phyloP scores from a whole-genome alignment of 306 rosid species.

The Dryas octopetala region DNA sequence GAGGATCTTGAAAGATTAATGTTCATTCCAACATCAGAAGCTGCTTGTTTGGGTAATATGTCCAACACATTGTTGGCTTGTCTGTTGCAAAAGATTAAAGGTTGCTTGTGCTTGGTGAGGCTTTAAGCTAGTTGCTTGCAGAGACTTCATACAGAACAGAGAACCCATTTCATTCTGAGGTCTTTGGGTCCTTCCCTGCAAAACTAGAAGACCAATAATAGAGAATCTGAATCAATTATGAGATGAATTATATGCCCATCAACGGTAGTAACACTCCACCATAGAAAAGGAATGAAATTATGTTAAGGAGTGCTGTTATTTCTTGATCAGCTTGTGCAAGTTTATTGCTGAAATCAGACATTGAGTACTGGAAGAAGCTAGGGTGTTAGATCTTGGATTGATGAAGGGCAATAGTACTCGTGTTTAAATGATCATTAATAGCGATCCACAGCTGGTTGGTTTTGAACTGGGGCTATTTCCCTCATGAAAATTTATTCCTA shows the following conservation, averaged over 20 bases:
- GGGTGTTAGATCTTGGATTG: background rate
- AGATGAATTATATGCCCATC: too few species aligned
- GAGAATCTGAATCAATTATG: too few species aligned
- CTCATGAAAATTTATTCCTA: too few species aligned
- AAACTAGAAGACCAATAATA: too few species aligned
- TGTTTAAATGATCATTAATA: background rate
- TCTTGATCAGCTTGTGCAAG: background rate
- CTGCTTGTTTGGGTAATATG: background rate
- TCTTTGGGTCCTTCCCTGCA: too few species aligned
- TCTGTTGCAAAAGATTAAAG: background rate
- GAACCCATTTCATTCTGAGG: too few species aligned
- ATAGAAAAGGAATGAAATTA: background rate
- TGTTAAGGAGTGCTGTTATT: background rate
- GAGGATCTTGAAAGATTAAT: background rate
- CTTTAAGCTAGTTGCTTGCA: too few species aligned
- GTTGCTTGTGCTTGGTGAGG: too few species aligned
- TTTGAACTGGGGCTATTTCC: background rate
- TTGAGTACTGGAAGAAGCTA: background rate
- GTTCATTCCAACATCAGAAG: background rate
- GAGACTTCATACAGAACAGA: too few species aligned
- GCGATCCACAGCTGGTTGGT: background rate
- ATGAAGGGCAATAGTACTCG: background rate
- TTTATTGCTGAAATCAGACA: background rate
- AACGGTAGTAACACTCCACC: background rate
- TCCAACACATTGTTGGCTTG: background rate